A percentile compares a stretch with the other conserved stretches of the same genome.
These are phyloP conservation scores for Cladosporium sp. DNA, from an alignment of 2,329 filamentous ascomycete genomes.

Conservation along the genomic window DNA sequence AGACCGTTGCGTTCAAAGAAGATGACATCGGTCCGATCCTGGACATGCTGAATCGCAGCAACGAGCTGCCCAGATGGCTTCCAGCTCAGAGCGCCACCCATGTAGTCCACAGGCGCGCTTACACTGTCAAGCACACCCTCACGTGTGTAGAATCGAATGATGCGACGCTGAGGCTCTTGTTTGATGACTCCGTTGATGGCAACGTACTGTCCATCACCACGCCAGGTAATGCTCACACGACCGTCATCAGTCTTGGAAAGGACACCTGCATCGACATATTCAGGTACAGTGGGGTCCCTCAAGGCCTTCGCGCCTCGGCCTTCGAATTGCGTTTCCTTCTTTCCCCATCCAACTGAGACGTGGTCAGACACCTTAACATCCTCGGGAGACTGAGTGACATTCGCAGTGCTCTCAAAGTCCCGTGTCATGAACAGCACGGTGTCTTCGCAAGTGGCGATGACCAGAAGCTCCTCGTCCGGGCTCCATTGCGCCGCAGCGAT, in stretches of 20 bases:
- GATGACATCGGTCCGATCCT: slow-evolving; percentile 70
- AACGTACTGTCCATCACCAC: slow-evolving; percentile 87
- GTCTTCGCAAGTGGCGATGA: slow-evolving; percentile 72
- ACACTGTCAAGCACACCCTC: slow-evolving; percentile 89
- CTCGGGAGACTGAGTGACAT: slow-evolving; percentile 67
- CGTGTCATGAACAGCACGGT: slow-evolving; percentile 91
- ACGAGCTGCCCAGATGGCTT: slow-evolving; percentile 85
- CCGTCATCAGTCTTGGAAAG: slow-evolving; percentile 71
- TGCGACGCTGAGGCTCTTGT: slow-evolving; percentile 64
- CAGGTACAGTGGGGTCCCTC: slow-evolving; percentile 89
- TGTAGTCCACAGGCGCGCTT: slow-evolving; percentile 86
- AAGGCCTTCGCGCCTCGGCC: slow-evolving; percentile 70
- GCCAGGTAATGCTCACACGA: slow-evolving; percentile 75
- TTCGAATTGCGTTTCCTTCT: slow-evolving; percentile 96
- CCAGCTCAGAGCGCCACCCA: slow-evolving; percentile 89
- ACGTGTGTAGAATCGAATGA: slow-evolving; percentile 84
- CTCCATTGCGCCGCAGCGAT: slow-evolving; percentile 90
- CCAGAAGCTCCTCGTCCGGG: slow-evolving; percentile 86
- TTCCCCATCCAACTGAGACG: slow-evolving; percentile 93
- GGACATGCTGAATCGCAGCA: slow-evolving; percentile 73
- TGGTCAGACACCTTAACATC: slow-evolving; percentile 83
- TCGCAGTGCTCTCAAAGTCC: slow-evolving; percentile 77
- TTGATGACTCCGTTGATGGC: slow-evolving; percentile 78
- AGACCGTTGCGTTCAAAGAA: slow-evolving; percentile 98
- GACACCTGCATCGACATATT: slow-evolving; percentile 79